Conservation (phyloP, 768 basidiomycete species). For the Ephemerocybe angulata region DNA sequence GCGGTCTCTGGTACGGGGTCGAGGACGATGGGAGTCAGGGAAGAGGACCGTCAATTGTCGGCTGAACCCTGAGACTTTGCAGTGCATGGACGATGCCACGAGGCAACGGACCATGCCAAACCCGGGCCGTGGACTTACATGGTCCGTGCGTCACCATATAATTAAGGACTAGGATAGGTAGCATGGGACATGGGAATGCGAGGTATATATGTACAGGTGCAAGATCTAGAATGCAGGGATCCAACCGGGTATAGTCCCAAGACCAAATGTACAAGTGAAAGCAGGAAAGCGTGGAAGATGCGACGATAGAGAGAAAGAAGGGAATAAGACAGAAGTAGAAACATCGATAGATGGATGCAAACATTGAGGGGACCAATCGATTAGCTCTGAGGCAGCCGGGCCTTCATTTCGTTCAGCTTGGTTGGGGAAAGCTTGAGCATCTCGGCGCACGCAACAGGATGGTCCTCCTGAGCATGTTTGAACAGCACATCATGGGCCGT, state of each 20-base stretch:
- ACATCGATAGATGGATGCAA: neutral
- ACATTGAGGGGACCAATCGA: neutral
- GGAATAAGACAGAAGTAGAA: neutral
- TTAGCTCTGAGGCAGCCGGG: neutral
- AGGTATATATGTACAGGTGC: neutral
- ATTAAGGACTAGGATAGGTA: neutral
- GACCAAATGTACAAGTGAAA: neutral
- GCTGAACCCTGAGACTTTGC: neutral
- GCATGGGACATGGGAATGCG: neutral
- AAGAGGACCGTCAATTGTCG: neutral
- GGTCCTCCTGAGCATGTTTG: slow-evolving; percentile 1
- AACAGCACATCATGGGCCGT: neutral
- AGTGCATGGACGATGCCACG: slow-evolving; percentile 2
- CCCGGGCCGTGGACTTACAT: slow-evolving; percentile 4
- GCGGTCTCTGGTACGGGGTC: slow-evolving; percentile 3
- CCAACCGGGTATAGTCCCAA: neutral
- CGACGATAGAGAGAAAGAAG: neutral
- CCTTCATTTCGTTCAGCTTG: slow-evolving; percentile 8
- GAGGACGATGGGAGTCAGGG: neutral
- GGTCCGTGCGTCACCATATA: neutral
- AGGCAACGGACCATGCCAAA: neutral
- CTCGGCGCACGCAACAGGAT: slow-evolving; percentile 7
- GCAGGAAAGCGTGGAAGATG: neutral
- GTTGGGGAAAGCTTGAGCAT: neutral
- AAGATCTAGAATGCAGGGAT: neutral